phyloP scores from a whole-genome alignment of 1,284 basidiomycete species.

The Irpex sp. region DNA sequence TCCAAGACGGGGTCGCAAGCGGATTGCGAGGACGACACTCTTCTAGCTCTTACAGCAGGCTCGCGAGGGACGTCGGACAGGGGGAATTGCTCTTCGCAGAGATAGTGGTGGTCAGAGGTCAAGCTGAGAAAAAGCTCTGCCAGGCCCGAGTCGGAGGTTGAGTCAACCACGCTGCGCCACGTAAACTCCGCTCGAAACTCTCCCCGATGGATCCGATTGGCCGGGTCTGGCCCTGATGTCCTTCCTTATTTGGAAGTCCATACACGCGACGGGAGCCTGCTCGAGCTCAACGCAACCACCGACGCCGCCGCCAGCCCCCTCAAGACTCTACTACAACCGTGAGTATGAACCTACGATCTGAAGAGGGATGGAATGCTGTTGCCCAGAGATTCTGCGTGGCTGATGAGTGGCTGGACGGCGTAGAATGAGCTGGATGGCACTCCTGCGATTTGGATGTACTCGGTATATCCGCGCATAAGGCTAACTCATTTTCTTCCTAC shows the following conservation, averaged over 20 bases:
- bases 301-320: conserved; percentile 26
- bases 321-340: conserved; percentile 31
- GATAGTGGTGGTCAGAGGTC: conserved; percentile 40
- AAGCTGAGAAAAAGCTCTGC: conserved; percentile 34
- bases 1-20: conserved; percentile 7
- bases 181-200: conserved; percentile 3
- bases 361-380: conserved; percentile 4
- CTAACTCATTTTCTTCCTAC: conserved; percentile 14
- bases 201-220: neutral
- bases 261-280: neutral
- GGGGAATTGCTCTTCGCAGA: conserved; percentile 10
- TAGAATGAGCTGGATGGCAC: conserved; percentile 28
- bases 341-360: conserved; percentile 19
- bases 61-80: conserved; percentile 8
- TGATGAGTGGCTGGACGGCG: conserved; percentile 7
- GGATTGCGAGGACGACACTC: conserved; percentile 2
- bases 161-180: neutral
- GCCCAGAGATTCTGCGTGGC: conserved; percentile 1
- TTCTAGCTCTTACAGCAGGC: conserved; percentile 14
- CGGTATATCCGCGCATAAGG: conserved; percentile 16
- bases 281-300: conserved; percentile 9
- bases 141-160: conserved; percentile 15
- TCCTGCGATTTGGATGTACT: conserved; percentile 22
- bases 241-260: conserved; percentile 9
- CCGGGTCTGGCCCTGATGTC: neutral